phyloP scores from a whole-genome alignment of 2,329 filamentous ascomycete species.

The Ophiostoma sp. region DNA sequence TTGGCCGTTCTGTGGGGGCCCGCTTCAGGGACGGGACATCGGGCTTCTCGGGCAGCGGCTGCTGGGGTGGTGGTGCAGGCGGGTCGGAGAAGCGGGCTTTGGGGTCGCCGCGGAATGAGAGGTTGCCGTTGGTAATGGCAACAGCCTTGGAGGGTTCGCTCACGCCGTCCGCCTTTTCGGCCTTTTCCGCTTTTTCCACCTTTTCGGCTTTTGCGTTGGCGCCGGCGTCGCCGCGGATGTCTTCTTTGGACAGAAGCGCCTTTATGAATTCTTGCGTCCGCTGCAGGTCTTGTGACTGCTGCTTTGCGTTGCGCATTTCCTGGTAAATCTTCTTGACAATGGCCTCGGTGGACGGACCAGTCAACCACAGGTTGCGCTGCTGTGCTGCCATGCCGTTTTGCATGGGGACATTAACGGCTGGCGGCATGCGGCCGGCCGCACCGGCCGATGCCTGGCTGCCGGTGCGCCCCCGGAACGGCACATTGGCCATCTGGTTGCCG shows the following conservation, averaged over 20 bases:
- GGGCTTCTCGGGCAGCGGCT: slow-evolving; percentile 88
- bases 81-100: slow-evolving; percentile 88
- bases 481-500: slow-evolving; percentile 56
- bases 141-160: slow-evolving; percentile 32
- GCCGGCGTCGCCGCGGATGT: slow-evolving; percentile 47
- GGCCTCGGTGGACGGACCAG: slow-evolving; percentile 86
- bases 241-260: slow-evolving; percentile 68
- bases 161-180: neutral
- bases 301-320: slow-evolving; percentile 83
- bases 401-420: slow-evolving; percentile 44
- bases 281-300: slow-evolving; percentile 79
- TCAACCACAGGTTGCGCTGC: slow-evolving; percentile 77
- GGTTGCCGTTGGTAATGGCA: slow-evolving; percentile 41
- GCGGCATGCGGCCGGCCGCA: slow-evolving; percentile 57
- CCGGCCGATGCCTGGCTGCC: slow-evolving; percentile 61
- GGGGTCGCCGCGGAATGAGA: slow-evolving; percentile 62
- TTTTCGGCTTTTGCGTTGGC: neutral
- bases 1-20: slow-evolving; percentile 68
- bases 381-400: slow-evolving; percentile 62
- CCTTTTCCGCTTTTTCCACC: too few species aligned
- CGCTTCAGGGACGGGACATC: slow-evolving; percentile 72
- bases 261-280: slow-evolving; percentile 78
- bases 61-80: slow-evolving; percentile 86
- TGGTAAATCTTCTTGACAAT: slow-evolving; percentile 81
- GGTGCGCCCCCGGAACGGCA: slow-evolving; percentile 65